Conservation (phyloP, 1,284 basidiomycete species). For the Tilletia caries region DNA sequence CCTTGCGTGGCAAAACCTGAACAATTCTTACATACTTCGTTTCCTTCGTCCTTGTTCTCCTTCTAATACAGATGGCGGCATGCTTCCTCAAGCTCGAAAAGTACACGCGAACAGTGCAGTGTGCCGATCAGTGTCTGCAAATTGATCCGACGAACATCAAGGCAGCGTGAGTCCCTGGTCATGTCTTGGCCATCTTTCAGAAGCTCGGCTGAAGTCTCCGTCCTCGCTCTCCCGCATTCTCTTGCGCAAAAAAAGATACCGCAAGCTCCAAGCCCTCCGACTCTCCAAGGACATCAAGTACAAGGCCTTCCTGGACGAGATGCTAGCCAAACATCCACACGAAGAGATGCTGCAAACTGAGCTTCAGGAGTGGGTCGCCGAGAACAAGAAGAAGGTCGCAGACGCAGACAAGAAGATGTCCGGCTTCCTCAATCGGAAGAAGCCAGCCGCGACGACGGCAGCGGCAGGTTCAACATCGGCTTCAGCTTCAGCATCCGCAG, state of each 20-base stretch:
- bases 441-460: neutral
- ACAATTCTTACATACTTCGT: too few species aligned
- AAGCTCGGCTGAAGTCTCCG: neutral
- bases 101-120: neutral
- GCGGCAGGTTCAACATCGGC: neutral
- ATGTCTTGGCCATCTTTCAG: neutral
- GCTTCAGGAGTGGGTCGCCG: neutral
- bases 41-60: neutral
- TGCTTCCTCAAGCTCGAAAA: conserved; percentile 14
- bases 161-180: neutral
- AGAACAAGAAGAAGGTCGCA: neutral
- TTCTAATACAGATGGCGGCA: neutral
- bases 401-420: conserved; percentile 4
- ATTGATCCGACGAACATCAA: neutral
- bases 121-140: conserved; percentile 1
- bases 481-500: neutral
- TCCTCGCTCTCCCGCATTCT: neutral
- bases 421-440: conserved; percentile 6
- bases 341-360: neutral
- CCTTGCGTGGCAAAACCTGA: too few species aligned
- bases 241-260: neutral
- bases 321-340: neutral
- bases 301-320: neutral
- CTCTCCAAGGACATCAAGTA: neutral
- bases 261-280: conserved; percentile 8